Base-by-base conservation (phyloP, 768 basidiomycete genomes). In the Strobilomyces dryophilus region DNA sequence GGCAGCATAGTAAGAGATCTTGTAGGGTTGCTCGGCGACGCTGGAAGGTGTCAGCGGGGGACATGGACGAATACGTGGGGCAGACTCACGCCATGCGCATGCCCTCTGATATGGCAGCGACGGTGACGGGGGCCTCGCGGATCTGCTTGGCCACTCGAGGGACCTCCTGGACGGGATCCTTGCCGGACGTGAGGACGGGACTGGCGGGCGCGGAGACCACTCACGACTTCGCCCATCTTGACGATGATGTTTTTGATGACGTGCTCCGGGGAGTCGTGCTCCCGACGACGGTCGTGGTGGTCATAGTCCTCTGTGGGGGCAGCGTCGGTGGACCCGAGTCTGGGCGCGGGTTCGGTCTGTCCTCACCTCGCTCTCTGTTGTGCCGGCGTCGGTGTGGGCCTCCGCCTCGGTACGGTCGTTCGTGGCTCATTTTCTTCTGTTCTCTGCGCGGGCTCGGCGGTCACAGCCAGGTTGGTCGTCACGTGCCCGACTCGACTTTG, bases 21-120 rank as follows among this genome's bases (percentile, higher is more conserved):
- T 99, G 76, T 84, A 94, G 0, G 95, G 94, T 61, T 97, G 89
- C 71, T 98, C 92, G 1, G 87, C 92, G 48, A 92, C 83, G 46
- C 91, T 93, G 64, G 18, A 42, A 12, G 12, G 4, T 18, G 41
- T 57, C 44, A 68, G 47, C 51, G 49, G 44, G 18, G 39, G 15
- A 42, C 5, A 17, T 47, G 17, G 20, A 27, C 47, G 17, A 12
- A 8, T 12, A 36, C 7, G 50, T 20, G 27, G n/a, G 36, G 2
- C 9, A 4, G 9, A 20, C 54, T 54, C 52, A 88, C 91, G 79
- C 86, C 66, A 85, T 74, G 42, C 88, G 84, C 67, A 92, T 79
- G 9, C 85, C 84, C 60, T 92, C 90, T 0, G 89, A 81, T 32
- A 92, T 69, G 15, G 75, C 75, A 35, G 84, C 68, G n/a, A 89